Evolutionary conservation across 139 green algal genomes (phyloP).

Genomic region (Spirogloea muscicola): DNA sequence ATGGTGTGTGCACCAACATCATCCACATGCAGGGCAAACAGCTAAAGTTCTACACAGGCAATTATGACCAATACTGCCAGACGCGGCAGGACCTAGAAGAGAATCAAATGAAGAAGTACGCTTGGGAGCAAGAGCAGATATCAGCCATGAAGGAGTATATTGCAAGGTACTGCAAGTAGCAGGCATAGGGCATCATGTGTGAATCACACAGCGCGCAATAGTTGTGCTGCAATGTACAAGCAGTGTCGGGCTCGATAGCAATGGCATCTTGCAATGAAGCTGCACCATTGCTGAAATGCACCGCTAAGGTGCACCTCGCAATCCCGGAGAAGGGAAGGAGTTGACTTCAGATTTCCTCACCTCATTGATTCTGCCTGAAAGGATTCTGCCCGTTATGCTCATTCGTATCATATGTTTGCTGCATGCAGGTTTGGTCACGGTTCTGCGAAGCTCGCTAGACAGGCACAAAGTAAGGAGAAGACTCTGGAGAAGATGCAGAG

Average conservation of each 20-base stretch:
- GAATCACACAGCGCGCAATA: no score
- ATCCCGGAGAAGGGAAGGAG: no score
- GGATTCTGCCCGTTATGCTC: no score
- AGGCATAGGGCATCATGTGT: no score
- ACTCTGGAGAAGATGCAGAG: constrained; percentile 92
- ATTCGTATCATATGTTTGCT: not conserved
- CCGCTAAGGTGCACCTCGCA: no score
- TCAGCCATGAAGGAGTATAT: constrained; percentile 67
- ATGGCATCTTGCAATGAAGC: no score
- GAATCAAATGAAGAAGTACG: constrained; percentile 94
- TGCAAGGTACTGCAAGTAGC: no score
- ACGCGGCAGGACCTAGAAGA: constrained; percentile 84
- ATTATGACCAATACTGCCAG: constrained; percentile 78
- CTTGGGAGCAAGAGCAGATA: constrained; percentile 79
- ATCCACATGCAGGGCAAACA: constrained; percentile 69
- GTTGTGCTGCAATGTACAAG: no score
- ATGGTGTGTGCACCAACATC: constrained; percentile 96
- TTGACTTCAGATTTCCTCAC: no score
- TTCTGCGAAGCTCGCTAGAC: constrained; percentile 79
- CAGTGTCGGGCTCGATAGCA: no score
- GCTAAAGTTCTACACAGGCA: constrained; percentile 84
- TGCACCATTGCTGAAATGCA: no score
- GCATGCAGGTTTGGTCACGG: constrained; percentile 73
- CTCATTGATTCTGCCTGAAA: no score
- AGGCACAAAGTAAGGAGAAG: constrained; percentile 94